Percentiles rank a stretch among this genome's conserved stretches.
Conservation (phyloP, 345 rosid species). For the Carallia brachiata region DNA sequence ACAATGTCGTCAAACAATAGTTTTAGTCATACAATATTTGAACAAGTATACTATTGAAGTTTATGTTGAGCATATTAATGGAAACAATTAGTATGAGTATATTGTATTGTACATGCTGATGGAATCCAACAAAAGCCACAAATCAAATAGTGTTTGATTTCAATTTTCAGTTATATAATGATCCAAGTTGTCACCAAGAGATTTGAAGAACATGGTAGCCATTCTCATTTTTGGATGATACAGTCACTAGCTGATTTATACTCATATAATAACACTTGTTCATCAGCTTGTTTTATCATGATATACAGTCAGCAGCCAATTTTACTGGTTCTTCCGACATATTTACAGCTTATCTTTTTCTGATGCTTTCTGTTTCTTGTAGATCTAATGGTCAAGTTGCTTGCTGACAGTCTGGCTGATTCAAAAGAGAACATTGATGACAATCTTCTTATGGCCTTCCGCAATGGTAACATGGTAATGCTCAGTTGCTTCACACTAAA, state of each 20-base stretch:
- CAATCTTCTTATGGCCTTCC: constrained; percentile 41
- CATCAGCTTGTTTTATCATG: too few relatives aligned
- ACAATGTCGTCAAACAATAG: neutral
- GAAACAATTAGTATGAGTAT: neutral
- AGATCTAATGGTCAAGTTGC: constrained; percentile 52
- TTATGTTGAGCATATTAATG: neutral
- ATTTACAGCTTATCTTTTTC: neutral
- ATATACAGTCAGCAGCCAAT: too few relatives aligned
- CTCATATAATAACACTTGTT: too few relatives aligned
- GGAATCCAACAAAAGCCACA: constrained; percentile 1
- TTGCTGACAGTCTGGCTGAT: constrained; percentile 50
- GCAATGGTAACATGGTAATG: constrained; percentile 47
- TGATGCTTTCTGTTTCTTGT: constrained; percentile 9
- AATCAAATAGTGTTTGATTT: neutral
- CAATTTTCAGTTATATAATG: neutral
- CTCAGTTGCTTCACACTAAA: neutral
- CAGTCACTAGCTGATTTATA: too few relatives aligned
- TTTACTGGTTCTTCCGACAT: neutral
- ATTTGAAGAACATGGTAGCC: neutral
- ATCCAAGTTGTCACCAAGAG: neutral
- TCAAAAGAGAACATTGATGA: constrained; percentile 69
- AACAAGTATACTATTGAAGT: neutral
- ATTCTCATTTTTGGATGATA: neutral
- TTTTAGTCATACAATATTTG: neutral
- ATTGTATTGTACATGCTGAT: neutral